Evolutionary conservation across 2,329 filamentous ascomycete genomes (phyloP).

Genomic region (Penicillium janthinellum): DNA sequence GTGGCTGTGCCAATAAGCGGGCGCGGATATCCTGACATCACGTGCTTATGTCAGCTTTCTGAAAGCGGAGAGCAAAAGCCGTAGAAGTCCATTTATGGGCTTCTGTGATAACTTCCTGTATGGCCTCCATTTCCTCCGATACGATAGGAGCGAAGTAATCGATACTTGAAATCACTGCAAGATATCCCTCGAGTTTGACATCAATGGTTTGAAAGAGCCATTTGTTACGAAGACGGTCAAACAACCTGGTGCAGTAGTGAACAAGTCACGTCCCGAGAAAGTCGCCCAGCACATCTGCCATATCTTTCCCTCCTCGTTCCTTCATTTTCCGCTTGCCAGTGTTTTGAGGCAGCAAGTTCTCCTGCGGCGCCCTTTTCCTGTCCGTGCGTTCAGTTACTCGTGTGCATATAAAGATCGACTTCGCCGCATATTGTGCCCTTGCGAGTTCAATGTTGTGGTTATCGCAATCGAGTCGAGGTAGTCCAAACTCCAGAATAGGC

Average conservation of each 20-base stretch:
- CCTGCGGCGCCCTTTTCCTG: constrained; percentile 9
- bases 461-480: neutral
- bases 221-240: neutral
- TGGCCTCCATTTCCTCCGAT: too few species aligned
- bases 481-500: neutral
- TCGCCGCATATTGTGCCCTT: neutral
- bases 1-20: constrained; percentile 19
- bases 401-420: constrained; percentile 2
- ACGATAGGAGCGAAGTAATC: neutral
- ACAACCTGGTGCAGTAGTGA: neutral
- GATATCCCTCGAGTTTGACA: neutral
- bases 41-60: constrained; percentile 6
- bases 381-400: constrained; percentile 4
- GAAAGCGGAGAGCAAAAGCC: too few species aligned
- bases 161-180: neutral
- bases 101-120: too few species aligned
- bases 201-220: neutral
- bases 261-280: constrained; percentile 26
- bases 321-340: constrained; percentile 30
- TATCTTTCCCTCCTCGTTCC: constrained; percentile 26
- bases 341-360: neutral
- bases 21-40: constrained; percentile 18
- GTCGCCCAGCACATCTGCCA: constrained; percentile 34
- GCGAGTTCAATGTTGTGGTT: neutral
- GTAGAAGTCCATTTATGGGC: too few species aligned